Evolutionary conservation across 495 filamentous ascomycete species (phyloP), one percentile per base, ranked within the genome.

Genomic region (Daldinia vernicosa): DNA sequence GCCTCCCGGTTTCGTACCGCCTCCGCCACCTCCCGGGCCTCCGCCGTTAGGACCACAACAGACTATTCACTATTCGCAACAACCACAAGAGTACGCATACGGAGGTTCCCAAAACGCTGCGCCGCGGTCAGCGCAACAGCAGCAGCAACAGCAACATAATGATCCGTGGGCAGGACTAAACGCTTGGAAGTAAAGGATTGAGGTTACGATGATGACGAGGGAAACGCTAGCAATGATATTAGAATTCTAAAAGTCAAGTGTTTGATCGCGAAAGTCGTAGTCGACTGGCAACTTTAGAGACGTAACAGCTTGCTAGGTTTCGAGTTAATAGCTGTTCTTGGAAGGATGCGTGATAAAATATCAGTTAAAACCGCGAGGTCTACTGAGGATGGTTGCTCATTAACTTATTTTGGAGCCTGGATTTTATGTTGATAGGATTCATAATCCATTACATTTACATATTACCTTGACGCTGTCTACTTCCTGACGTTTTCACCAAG

Each of bases 151-250:
- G 27, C 66, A 71, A 14, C 77, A 9, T 19, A 60, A 79, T 67
- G 92, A 97, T 84, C 93, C 93, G 9, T 97, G 93, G 93, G 91
- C 93, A 24, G 93, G 92, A 27, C 77, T 97, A 53, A 94, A 89
- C 79, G 90, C 89, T 40, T 97, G 93, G 93, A 95, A 93, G 80
- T 97, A 77, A 83, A 27, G 33, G 32, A 52, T 15, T 28, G 45
- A 28, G 28, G 43, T 59, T 58, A 69, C 56, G 57, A 66, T 24
- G 17, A 53, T 50, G 52, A 66, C 22, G 62, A 73, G 28, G 66
- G 40, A 72, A 56, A 72, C 27, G 70, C 59, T 14, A 55, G 60
- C 22, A 27, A 67, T 57, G 60, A 61, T n/a, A 17, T 54, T 63
- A 54, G 35, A 64, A 53, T 28, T 69, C 30, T 53, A n/a, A 60